phyloP scores from a whole-genome alignment of 2,329 filamentous ascomycete genomes.

The Metarhizium robertsii region DNA sequence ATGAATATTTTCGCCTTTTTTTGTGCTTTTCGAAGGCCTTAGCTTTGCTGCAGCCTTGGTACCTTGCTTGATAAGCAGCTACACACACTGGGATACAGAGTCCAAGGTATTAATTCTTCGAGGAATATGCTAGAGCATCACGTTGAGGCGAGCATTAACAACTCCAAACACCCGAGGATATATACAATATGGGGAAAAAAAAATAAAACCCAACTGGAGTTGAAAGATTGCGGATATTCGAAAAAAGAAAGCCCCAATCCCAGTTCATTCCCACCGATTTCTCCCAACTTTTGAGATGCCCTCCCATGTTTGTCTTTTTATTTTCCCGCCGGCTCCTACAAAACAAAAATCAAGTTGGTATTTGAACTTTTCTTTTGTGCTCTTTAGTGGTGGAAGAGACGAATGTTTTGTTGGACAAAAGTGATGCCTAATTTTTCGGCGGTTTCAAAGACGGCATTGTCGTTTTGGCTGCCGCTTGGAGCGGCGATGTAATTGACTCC shows the following conservation, averaged over 20 bases:
- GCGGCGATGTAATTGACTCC: slow-evolving; percentile 95
- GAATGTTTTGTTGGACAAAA: slow-evolving; percentile 89
- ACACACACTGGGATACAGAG: too few species aligned
- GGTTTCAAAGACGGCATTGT: slow-evolving; percentile 72
- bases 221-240: not conserved
- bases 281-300: not conserved
- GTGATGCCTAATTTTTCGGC: slow-evolving; percentile 87
- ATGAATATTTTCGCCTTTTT: too few species aligned
- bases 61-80: too few species aligned
- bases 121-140: not conserved
- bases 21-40: too few species aligned
- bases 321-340: not conserved
- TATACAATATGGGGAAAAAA: not conserved
- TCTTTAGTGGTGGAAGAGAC: slow-evolving; percentile 85
- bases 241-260: not conserved
- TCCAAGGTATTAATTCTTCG: too few species aligned
- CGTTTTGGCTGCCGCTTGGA: slow-evolving; percentile 83
- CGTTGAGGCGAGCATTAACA: not conserved
- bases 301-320: not conserved
- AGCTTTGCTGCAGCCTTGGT: too few species aligned
- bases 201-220: not conserved
- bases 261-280: not conserved
- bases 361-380: not conserved
- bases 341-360: not conserved
- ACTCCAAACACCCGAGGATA: not conserved